phyloP scores from a whole-genome alignment of 1,139 yeast species.

The Magnusiomyces sp. region DNA sequence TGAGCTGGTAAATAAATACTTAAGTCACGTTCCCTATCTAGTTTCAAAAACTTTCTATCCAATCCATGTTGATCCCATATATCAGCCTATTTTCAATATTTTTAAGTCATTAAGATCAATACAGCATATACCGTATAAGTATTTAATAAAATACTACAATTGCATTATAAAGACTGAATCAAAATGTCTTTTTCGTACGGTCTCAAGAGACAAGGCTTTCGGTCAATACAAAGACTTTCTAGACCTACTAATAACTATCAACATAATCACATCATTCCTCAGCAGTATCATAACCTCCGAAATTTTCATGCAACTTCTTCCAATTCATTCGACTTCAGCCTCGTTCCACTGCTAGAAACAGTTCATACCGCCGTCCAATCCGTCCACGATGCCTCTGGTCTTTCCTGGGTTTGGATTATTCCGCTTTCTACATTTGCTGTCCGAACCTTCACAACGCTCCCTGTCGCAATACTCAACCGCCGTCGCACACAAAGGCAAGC shows the following conservation, averaged over 20 bases:
- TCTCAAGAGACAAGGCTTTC: no score
- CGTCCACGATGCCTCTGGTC: slow-evolving; percentile 38
- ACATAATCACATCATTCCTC: background rate
- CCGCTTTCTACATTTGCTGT: slow-evolving; percentile 65
- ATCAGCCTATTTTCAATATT: background rate
- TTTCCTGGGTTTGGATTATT: slow-evolving; percentile 79
- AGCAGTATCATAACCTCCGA: background rate
- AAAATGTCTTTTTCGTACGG: no score
- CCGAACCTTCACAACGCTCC: slow-evolving; percentile 62
- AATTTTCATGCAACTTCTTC: background rate
- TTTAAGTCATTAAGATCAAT: background rate
- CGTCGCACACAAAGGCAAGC: slow-evolving; percentile 62
- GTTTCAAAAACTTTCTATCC: background rate
- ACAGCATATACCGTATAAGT: no score
- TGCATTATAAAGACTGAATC: no score
- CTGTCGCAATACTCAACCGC: slow-evolving; percentile 68
- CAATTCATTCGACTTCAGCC: background rate
- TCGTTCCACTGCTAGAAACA: slow-evolving; percentile 16
- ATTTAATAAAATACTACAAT: no score
- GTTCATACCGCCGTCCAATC: slow-evolving; percentile 22
- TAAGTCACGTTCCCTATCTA: background rate
- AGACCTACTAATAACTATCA: background rate
- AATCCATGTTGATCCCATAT: background rate
- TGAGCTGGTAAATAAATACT: background rate
- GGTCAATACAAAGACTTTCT: no score